phyloP scores from a whole-genome alignment of 202 grass and related monocot genomes.

The Dendrocalamus latiflorus region DNA sequence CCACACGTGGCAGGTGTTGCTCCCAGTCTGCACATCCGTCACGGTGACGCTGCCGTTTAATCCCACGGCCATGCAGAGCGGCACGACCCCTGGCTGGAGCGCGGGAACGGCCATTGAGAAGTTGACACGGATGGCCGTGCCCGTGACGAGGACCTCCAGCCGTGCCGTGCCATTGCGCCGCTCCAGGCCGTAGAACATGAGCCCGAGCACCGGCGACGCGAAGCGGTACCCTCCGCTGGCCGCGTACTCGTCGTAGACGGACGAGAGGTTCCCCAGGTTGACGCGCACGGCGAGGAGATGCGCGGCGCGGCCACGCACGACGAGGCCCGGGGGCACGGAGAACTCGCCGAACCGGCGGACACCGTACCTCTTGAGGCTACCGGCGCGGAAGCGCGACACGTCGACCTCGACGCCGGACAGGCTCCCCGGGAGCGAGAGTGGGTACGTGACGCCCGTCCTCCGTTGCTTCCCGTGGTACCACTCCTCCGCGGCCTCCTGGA shows the following conservation, averaged over 20 bases:
- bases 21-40: conserved; percentile 41
- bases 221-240: conserved; percentile 48
- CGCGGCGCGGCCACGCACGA: conserved; percentile 33
- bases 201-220: conserved; percentile 71
- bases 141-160: conserved; percentile 42
- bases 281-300: conserved; percentile 59
- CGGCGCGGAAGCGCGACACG: conserved; percentile 55
- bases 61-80: conserved; percentile 65
- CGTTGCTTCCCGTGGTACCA: conserved; percentile 52
- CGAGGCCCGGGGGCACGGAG: conserved; percentile 51
- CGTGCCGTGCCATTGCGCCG: conserved; percentile 18
- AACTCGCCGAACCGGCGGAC: conserved; percentile 49
- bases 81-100: conserved; percentile 30
- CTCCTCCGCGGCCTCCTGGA: conserved; percentile 54
- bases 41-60: conserved; percentile 61
- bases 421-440: conserved; percentile 49
- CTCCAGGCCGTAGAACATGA: conserved; percentile 66
- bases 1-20: conserved; percentile 43
- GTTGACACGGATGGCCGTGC: conserved; percentile 63
- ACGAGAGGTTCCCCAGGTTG: conserved; percentile 76
- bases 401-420: conserved; percentile 41
- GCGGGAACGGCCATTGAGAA: conserved; percentile 48
- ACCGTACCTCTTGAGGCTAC: conserved; percentile 66
- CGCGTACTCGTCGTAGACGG: conserved; percentile 44
- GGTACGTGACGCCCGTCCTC: conserved; percentile 63